Conservation (phyloP, 768 basidiomycete species). For the Pleurotus platypus region DNA sequence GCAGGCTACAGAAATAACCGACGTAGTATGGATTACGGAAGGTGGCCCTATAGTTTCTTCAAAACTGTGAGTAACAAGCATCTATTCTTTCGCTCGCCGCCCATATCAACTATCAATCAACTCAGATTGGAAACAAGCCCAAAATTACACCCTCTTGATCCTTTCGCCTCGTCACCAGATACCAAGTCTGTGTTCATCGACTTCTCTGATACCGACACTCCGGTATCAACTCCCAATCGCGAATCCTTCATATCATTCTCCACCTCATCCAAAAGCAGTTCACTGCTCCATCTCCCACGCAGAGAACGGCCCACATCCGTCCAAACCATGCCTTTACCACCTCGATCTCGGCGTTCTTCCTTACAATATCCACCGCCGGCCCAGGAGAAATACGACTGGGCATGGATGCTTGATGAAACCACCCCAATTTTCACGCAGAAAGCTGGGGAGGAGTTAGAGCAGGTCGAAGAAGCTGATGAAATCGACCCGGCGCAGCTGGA, state of each 20-base stretch:
- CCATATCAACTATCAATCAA: constrained; percentile 4
- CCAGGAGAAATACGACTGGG: constrained; percentile 27
- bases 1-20: not conserved
- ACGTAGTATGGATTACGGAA: constrained; percentile 6
- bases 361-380: constrained; percentile 22
- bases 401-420: constrained; percentile 38
- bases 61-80: constrained; percentile 8
- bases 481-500: constrained; percentile 41
- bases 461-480: constrained; percentile 19
- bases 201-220: constrained; percentile 28
- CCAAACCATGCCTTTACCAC: constrained; percentile 23
- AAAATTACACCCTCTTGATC: constrained; percentile 26
- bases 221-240: constrained; percentile 22
- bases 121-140: constrained; percentile 13
- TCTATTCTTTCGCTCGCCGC: not conserved
- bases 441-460: constrained; percentile 14
- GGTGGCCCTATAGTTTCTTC: constrained; percentile 3
- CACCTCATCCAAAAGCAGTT: constrained; percentile 25
- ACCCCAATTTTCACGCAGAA: constrained; percentile 16
- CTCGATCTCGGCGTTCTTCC: constrained; percentile 27
- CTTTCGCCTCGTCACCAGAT: constrained; percentile 35
- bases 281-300: constrained; percentile 14
- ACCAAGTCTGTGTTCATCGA: constrained; percentile 44
- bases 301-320: constrained; percentile 21
- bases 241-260: constrained; percentile 42